A percentile compares a stretch with the other conserved stretches of the same genome.
Conservation (phyloP, 176 grass and related monocot species). For the Tuctoria greenei region DNA sequence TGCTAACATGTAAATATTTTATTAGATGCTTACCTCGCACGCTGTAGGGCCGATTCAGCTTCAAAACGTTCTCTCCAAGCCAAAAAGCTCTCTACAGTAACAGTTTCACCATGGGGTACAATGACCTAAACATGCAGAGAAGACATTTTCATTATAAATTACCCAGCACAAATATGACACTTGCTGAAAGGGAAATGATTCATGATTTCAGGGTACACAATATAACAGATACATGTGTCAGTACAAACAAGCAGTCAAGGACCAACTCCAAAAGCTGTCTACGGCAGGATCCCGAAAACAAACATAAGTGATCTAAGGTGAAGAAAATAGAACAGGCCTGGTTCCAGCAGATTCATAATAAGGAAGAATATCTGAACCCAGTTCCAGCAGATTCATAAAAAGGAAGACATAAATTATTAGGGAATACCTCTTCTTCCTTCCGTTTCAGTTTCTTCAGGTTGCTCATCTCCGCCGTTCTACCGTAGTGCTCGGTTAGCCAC, state of each 20-base stretch:
- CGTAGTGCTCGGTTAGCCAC: slow-evolving; percentile 90
- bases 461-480: slow-evolving; percentile 54
- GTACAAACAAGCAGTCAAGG: slow-evolving; percentile 10
- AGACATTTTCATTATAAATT: slow-evolving; percentile 32
- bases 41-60: slow-evolving; percentile 89
- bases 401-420: neutral
- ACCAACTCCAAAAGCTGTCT: slow-evolving; percentile 2
- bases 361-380: neutral
- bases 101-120: slow-evolving; percentile 92
- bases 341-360: neutral
- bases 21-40: slow-evolving; percentile 78
- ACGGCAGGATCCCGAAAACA: neutral
- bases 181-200: neutral
- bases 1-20: neutral
- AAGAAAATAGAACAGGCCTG: neutral
- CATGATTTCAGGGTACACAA: neutral
- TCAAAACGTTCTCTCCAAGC: slow-evolving; percentile 98
- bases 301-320: neutral
- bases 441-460: slow-evolving; percentile 57
- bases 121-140: slow-evolving; percentile 57
- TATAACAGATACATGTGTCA: neutral
- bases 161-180: neutral
- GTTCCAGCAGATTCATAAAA: slow-evolving; percentile 4
- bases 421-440: slow-evolving; percentile 71
- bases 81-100: slow-evolving; percentile 89